Evolutionary conservation across 2,329 filamentous ascomycete genomes (phyloP).

Genomic region (Aspergillus japonicus): DNA sequence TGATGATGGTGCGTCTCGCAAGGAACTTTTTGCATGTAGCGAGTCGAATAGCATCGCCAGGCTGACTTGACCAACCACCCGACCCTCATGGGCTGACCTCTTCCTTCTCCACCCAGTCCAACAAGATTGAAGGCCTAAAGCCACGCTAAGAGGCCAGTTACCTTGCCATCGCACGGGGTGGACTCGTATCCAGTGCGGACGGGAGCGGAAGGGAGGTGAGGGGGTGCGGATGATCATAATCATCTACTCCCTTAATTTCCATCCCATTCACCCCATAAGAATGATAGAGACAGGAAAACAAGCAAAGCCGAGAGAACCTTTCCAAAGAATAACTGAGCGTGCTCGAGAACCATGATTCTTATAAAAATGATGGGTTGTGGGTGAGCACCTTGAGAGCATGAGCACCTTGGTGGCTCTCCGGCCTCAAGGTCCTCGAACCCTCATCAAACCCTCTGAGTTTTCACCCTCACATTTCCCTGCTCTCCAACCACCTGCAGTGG

Average conservation of each 20-base stretch:
- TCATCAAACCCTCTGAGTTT: neutral
- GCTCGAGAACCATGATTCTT: neutral
- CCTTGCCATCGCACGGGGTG: neutral
- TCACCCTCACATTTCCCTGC: neutral
- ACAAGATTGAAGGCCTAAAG: neutral
- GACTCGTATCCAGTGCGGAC: neutral
- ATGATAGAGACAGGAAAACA: neutral
- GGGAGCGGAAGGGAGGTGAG: neutral
- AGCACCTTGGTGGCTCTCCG: slow-evolving; percentile 13
- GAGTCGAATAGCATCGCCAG: neutral
- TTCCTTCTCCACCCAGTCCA: neutral
- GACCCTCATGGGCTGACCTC: neutral
- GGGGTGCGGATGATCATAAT: neutral
- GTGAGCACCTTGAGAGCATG: slow-evolving; percentile 12
- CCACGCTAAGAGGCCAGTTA: neutral
- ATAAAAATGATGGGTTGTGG: neutral
- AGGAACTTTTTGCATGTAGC: neutral
- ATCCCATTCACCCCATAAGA: neutral
- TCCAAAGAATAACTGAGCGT: neutral
- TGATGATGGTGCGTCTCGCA: neutral
- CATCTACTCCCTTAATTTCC: no score
- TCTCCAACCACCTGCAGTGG: neutral
- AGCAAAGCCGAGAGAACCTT: neutral
- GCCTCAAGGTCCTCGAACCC: slow-evolving; percentile 4
- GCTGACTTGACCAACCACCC: neutral